Percentiles rank a stretch among this genome's conserved stretches.
Evolutionary conservation across 2,329 filamentous ascomycete species (phyloP).

Genomic region (Lithohypha guttulata): DNA sequence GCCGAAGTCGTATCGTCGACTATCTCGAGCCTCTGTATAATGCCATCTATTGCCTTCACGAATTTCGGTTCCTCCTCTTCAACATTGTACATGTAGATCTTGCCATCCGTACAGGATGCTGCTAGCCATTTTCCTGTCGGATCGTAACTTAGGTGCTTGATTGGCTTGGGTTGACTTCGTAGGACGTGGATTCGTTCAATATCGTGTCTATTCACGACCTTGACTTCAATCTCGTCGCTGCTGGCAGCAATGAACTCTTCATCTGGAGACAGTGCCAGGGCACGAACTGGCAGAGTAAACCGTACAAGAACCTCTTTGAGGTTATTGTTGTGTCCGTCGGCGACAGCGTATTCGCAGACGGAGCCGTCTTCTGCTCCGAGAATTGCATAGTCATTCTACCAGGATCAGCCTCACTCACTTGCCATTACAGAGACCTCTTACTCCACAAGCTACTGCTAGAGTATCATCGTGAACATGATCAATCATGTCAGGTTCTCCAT

Average conservation of each 20-base stretch:
- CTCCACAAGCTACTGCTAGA: conserved; percentile 58
- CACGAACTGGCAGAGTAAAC: conserved; percentile 74
- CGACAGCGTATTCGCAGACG: conserved; percentile 85
- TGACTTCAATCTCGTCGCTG: conserved; percentile 91
- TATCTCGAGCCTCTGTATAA: conserved; percentile 68
- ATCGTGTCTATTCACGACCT: conserved; percentile 73
- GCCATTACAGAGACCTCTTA: conserved; percentile 5
- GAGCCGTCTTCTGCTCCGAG: conserved; percentile 88
- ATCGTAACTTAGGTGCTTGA: conserved; percentile 87
- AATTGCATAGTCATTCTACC: conserved; percentile 68
- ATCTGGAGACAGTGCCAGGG: conserved; percentile 72
- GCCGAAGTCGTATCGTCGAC: conserved; percentile 66
- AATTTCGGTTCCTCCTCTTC: conserved; percentile 71
- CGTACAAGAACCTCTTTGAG: conserved; percentile 77
- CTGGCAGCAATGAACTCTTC: conserved; percentile 83
- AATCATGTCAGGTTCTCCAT: conserved; percentile 84
- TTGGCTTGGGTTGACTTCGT: conserved; percentile 71
- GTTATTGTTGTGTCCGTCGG: conserved; percentile 43
- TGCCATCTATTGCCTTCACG: conserved; percentile 70
- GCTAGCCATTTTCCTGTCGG: conserved; percentile 64
- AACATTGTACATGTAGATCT: conserved; percentile 66
- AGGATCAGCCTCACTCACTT: conserved; percentile 2
- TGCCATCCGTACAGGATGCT: conserved; percentile 77
- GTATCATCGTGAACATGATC: conserved; percentile 87
- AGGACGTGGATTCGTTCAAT: conserved; percentile 66